Base-by-base conservation (phyloP, 495 filamentous ascomycete species). In the Filosporella fistucella region DNA sequence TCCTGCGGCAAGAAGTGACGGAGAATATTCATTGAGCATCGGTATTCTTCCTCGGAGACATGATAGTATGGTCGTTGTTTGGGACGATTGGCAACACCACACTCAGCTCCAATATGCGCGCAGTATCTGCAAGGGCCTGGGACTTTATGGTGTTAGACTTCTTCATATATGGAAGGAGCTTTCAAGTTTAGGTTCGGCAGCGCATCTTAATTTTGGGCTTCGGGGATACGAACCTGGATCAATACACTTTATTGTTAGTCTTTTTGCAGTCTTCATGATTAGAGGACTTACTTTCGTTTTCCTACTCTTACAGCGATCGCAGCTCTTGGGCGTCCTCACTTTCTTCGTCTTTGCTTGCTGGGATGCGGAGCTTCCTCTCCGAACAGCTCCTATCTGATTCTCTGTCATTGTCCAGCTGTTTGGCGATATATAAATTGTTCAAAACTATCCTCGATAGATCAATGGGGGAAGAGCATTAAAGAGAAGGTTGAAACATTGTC, bases 111-210 rank as follows among this genome's bases (percentile, higher is more conserved):
- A 10, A 55, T 55, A 32, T 45, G 46, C 20, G 52, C 52, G 36
- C 52, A 55, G 34, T 49, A 55, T 40, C 42, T 43, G 46, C 52
- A 55, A n/a, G 52, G 52, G 7, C 52, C 52, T 18, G 52, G 52
- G n/a, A n/a, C n/a, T n/a, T n/a, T n/a, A n/a, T n/a, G n/a, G n/a
- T n/a, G n/a, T n/a, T n/a, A n/a, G n/a, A 53, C 41, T n/a, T n/a
- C n/a, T n/a, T n/a, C n/a, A n/a, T n/a, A n/a, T 43, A 25, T 14
- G 8, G 14, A 43, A 32, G 36, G 13, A 13, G 13, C 16, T 22
- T 21, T 7, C 16, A 11, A 21, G 6, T 12, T 39, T 39, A 16
- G 18, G 4, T 9, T 12, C 23, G n/a, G 4, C 9, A 0, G 6
- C 1, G 23, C 16, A 3, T 41, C 23, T 39, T 4, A 21, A 43